A percentile compares a stretch with the other conserved stretches of the same genome.
phyloP scores from a whole-genome alignment of 2,329 filamentous ascomycete genomes.

The Colletotrichum sidae region DNA sequence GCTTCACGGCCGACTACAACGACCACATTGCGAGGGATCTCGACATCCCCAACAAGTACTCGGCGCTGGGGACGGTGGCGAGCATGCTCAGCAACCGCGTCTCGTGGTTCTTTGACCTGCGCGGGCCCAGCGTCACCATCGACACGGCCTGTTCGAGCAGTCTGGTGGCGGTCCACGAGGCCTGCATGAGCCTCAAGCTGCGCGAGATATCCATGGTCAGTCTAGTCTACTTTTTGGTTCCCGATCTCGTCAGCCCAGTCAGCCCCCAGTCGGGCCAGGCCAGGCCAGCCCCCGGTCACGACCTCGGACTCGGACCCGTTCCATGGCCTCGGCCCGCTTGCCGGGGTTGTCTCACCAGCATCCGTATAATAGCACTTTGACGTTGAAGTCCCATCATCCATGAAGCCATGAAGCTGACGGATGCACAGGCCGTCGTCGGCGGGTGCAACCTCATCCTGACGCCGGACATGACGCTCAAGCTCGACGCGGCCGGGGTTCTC shows the following conservation, averaged over 20 bases:
- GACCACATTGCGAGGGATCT: constrained; percentile 33
- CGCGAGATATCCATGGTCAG: constrained; percentile 38
- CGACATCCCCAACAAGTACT: constrained; percentile 36
- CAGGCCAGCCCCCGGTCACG: no score
- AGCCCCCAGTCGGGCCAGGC: no score
- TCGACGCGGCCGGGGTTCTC: constrained; percentile 37
- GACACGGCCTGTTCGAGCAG: constrained; percentile 54
- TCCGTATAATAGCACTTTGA: no score
- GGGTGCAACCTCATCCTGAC: constrained; percentile 41
- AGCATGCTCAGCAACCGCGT: constrained; percentile 50
- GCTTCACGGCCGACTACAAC: constrained; percentile 43
- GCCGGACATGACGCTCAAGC: constrained; percentile 33
- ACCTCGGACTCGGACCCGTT: no score
- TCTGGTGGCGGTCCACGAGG: constrained; percentile 49
- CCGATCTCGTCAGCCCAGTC: no score
- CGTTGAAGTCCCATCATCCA: no score
- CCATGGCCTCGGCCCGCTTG: no score
- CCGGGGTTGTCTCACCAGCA: no score
- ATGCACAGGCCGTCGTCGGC: constrained; percentile 47
- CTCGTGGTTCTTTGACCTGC: constrained; percentile 51
- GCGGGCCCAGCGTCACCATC: constrained; percentile 48
- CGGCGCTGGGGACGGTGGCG: constrained; percentile 44
- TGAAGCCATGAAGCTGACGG: constrained; percentile 42
- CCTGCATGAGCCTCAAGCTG: constrained; percentile 39
- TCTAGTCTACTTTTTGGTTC: not conserved